Evolutionary conservation across 2,329 filamentous ascomycete species (phyloP).

Genomic region (Nigrospora osmanthi): DNA sequence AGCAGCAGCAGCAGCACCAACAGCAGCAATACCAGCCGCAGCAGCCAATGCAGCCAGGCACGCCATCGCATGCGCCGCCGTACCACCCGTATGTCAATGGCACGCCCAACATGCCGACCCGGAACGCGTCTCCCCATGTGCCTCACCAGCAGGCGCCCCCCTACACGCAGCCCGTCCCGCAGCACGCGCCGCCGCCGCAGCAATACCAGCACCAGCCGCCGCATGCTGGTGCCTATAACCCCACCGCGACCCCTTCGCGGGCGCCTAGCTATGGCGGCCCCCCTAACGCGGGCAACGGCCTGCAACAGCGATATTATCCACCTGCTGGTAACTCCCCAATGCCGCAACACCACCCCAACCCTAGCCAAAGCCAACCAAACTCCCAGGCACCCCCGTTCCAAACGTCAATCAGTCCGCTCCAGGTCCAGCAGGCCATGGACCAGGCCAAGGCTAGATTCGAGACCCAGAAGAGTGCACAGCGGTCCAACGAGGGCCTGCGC

Average conservation of each 20-base stretch:
- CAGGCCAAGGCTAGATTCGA: slow-evolving; percentile 23
- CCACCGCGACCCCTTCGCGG: slow-evolving; percentile 15
- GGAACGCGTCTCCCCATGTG: slow-evolving; percentile 21
- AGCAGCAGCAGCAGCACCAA: slow-evolving; percentile 14
- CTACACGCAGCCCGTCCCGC: slow-evolving; percentile 16
- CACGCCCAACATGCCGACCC: slow-evolving; percentile 12
- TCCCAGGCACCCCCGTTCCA: slow-evolving; percentile 14
- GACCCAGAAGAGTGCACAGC: slow-evolving; percentile 16
- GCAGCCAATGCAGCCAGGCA: slow-evolving; percentile 9
- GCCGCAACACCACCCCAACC: slow-evolving; percentile 7
- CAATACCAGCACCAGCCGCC: slow-evolving; percentile 17
- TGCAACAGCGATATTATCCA: slow-evolving; percentile 17
- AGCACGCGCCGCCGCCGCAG: slow-evolving; percentile 6
- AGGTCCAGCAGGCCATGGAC: slow-evolving; percentile 24
- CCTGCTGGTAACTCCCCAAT: slow-evolving; percentile 13
- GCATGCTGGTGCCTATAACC: slow-evolving; percentile 14
- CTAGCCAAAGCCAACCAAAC: slow-evolving; percentile 14
- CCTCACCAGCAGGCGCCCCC: slow-evolving; percentile 17
- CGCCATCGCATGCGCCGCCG: slow-evolving; percentile 16
- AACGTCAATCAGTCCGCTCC: slow-evolving; percentile 19
- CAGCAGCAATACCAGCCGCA: slow-evolving; percentile 11
- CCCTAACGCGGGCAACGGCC: slow-evolving; percentile 15
- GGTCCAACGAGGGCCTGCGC: slow-evolving; percentile 15
- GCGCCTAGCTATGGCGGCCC: slow-evolving; percentile 18
- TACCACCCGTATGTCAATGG: slow-evolving; percentile 22